phyloP scores from a whole-genome alignment of 2,329 filamentous ascomycete species.

The Meredithiella fracta region DNA sequence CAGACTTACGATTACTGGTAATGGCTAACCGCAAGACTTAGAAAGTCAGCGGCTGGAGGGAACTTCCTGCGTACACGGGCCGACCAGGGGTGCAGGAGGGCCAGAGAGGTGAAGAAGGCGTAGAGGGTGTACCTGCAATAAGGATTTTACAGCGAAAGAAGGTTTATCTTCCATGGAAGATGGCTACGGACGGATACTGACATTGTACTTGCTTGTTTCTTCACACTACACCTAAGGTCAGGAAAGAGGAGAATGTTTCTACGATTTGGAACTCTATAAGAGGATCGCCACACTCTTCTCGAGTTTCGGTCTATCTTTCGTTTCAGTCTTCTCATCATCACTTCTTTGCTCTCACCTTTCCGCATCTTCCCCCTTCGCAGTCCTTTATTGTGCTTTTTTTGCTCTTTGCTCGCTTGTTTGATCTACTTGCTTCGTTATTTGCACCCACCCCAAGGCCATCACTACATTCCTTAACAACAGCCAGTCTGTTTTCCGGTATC shows the following conservation, averaged over 20 bases:
- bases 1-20: neutral
- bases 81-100: neutral
- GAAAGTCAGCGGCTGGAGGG: slow-evolving; percentile 1
- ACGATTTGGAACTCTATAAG: slow-evolving; percentile 13
- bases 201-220: neutral
- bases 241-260: neutral
- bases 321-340: slow-evolving; percentile 1
- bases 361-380: neutral
- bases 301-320: slow-evolving; percentile 1
- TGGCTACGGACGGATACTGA: neutral
- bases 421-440: slow-evolving; percentile 2
- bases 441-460: slow-evolving; percentile 3
- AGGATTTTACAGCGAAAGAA: neutral
- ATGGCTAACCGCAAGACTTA: neutral
- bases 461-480: slow-evolving; percentile 10
- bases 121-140: neutral
- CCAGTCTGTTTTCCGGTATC: slow-evolving; percentile 6
- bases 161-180: neutral
- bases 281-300: neutral
- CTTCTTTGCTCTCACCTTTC: neutral
- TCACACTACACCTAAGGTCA: neutral
- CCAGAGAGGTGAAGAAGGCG: neutral
- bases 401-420: slow-evolving; percentile 10
- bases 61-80: too few species aligned
- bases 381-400: slow-evolving; percentile 9